A percentile compares a stretch with the other conserved stretches of the same genome.
Evolutionary conservation across 305 asterid genomes (phyloP).

Genomic region (Ilex paraguariensis): DNA sequence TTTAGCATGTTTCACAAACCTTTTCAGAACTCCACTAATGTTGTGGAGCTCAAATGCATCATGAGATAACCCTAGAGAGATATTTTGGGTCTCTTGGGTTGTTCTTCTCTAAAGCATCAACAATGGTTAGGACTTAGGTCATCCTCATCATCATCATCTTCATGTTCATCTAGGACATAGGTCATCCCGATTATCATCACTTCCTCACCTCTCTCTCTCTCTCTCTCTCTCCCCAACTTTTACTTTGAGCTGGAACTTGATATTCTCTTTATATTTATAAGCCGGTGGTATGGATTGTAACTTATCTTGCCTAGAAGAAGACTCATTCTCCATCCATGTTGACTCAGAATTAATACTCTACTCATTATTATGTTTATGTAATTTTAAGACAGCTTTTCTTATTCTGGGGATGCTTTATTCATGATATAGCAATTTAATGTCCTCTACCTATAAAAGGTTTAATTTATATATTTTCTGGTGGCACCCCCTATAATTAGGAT

Average conservation of each 20-base stretch:
- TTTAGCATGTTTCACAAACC: slow-evolving; percentile 16
- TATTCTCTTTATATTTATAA: slow-evolving; percentile 13
- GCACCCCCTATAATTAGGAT: no score
- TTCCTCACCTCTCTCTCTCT: slow-evolving; percentile 4
- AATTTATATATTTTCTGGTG: no score
- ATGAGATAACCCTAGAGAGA: slow-evolving; percentile 49
- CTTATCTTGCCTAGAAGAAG: not conserved
- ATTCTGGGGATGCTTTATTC: no score
- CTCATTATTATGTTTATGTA: not conserved
- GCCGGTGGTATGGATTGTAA: slow-evolving; percentile 27
- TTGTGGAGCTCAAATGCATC: slow-evolving; percentile 29
- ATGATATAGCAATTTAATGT: no score
- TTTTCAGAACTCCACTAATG: slow-evolving; percentile 42
- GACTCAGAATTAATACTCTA: not conserved
- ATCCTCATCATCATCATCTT: slow-evolving; percentile 19
- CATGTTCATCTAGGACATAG: not conserved
- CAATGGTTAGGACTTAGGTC: slow-evolving; percentile 95
- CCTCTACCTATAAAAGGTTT: no score
- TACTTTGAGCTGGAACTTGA: not conserved
- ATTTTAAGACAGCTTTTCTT: not conserved
- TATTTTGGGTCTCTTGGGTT: slow-evolving; percentile 66
- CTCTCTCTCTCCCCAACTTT: no score
- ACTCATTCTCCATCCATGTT: slow-evolving; percentile 5
- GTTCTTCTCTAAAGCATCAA: slow-evolving; percentile 45
- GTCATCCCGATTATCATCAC: not conserved